Conservation (phyloP, 139 green algal species). For the Picochlorum sp. region DNA sequence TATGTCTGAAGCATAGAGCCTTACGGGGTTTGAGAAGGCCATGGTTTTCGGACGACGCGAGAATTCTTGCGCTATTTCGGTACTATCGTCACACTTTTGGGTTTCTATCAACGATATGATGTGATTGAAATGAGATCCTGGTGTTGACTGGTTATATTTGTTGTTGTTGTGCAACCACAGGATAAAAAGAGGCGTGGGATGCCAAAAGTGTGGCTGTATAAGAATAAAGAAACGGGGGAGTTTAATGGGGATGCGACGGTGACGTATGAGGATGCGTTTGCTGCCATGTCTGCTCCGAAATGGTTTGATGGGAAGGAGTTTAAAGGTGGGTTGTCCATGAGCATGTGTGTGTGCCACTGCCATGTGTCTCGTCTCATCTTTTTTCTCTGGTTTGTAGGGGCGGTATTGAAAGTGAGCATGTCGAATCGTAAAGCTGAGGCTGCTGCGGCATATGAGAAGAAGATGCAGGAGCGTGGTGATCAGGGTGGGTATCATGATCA, state of each 20-base stretch:
- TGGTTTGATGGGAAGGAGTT: constrained; percentile 84
- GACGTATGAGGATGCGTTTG: constrained; percentile 74
- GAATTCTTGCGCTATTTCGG: no score
- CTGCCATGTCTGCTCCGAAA: constrained; percentile 56
- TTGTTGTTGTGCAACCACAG: background rate
- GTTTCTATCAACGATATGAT: no score
- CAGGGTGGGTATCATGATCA: constrained; percentile 7
- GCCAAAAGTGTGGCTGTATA: constrained; percentile 45
- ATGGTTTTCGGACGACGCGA: no score
- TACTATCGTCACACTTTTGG: no score
- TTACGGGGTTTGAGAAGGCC: no score
- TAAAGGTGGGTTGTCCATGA: constrained; percentile 34
- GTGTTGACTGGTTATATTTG: background rate
- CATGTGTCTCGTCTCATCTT: no score
- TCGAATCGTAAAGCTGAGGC: constrained; percentile 9
- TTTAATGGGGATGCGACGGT: constrained; percentile 78
- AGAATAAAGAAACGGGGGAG: constrained; percentile 58
- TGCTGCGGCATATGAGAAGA: constrained; percentile 11
- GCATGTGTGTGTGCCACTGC: no score
- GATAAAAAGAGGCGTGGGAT: constrained; percentile 8
- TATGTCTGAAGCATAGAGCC: no score
- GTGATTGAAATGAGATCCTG: no score
- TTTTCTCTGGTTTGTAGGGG: background rate
- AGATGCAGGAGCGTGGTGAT: constrained; percentile 15
- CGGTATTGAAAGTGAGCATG: constrained; percentile 25